A percentile compares a stretch with the other conserved stretches of the same genome.
Evolutionary conservation across 345 rosid species (phyloP).

Genomic region (Eucalyptus curtisii): DNA sequence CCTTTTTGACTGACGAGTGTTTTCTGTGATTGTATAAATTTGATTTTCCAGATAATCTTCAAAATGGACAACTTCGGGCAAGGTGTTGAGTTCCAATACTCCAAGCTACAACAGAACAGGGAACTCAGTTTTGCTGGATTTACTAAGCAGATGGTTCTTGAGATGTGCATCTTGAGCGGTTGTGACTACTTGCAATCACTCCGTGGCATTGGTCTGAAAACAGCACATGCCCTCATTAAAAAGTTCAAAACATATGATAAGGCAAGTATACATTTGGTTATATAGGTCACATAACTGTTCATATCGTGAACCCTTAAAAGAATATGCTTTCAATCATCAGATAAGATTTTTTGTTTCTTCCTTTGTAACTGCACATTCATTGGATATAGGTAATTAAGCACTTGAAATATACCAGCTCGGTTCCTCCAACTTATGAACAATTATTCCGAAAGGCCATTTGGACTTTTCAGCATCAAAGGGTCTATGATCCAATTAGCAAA

Average conservation of each 20-base stretch:
- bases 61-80: slow-evolving; percentile 98
- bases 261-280: slow-evolving; percentile 21
- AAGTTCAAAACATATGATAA: slow-evolving; percentile 76
- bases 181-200: slow-evolving; percentile 93
- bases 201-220: slow-evolving; percentile 90
- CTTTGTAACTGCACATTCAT: neutral
- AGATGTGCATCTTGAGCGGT: slow-evolving; percentile 98
- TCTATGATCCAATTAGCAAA: slow-evolving; percentile 58
- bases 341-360: neutral
- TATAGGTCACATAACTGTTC: neutral
- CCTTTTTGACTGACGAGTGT: neutral
- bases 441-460: slow-evolving; percentile 71
- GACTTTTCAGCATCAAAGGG: slow-evolving; percentile 92
- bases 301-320: neutral
- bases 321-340: neutral
- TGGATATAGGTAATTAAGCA: slow-evolving; percentile 76
- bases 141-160: slow-evolving; percentile 79
- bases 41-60: slow-evolving; percentile 52
- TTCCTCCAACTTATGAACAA: slow-evolving; percentile 86
- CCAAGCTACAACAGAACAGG: slow-evolving; percentile 55
- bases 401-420: slow-evolving; percentile 65
- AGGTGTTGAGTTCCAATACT: slow-evolving; percentile 68
- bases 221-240: slow-evolving; percentile 77
- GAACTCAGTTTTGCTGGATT: slow-evolving; percentile 62
- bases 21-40: neutral